Evolutionary conservation across 2,329 filamentous ascomycete genomes (phyloP).

Genomic region (Fusarium agapanthi): DNA sequence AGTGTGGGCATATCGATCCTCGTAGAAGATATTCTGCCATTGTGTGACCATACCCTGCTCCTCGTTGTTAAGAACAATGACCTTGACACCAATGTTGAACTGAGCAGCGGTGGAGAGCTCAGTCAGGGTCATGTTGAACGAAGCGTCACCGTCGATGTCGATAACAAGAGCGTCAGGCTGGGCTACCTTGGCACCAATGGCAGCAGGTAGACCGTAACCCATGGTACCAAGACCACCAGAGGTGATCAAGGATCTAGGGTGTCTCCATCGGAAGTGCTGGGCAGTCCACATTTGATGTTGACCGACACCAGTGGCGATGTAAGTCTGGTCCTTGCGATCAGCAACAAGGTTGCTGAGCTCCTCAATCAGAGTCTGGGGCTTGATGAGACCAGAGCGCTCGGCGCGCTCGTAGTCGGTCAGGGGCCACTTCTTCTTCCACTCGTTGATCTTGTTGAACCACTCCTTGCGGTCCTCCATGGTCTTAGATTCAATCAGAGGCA

Average conservation of each 20-base stretch:
- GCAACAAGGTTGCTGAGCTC: slow-evolving; percentile 81
- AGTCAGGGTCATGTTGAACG: slow-evolving; percentile 97
- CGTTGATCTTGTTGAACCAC: slow-evolving; percentile 90
- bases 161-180: slow-evolving; percentile 82
- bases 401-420: slow-evolving; percentile 83
- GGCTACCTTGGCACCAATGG: slow-evolving; percentile 93
- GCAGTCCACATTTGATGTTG: slow-evolving; percentile 99
- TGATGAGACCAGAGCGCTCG: slow-evolving; percentile 80
- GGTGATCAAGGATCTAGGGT: slow-evolving; percentile 93
- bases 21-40: slow-evolving; percentile 98
- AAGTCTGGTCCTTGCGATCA: slow-evolving; percentile 80
- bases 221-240: slow-evolving; percentile 89
- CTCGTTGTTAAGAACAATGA: slow-evolving; percentile 96
- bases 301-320: slow-evolving; percentile 93
- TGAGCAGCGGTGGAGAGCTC: slow-evolving; percentile 93
- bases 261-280: slow-evolving; percentile 94
- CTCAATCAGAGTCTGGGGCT: slow-evolving; percentile 92
- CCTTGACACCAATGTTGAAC: slow-evolving; percentile 96
- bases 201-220: slow-evolving; percentile 93
- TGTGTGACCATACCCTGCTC: slow-evolving; percentile 98
- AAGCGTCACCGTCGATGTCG: slow-evolving; percentile 98
- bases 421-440: slow-evolving; percentile 93
- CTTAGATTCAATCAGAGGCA: slow-evolving; percentile 75
- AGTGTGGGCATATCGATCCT: slow-evolving; percentile 90
- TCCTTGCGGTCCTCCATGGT: slow-evolving; percentile 73